Evolutionary conservation across 179 eudicot species (phyloP).

Genomic region (Gypsophila paniculata): DNA sequence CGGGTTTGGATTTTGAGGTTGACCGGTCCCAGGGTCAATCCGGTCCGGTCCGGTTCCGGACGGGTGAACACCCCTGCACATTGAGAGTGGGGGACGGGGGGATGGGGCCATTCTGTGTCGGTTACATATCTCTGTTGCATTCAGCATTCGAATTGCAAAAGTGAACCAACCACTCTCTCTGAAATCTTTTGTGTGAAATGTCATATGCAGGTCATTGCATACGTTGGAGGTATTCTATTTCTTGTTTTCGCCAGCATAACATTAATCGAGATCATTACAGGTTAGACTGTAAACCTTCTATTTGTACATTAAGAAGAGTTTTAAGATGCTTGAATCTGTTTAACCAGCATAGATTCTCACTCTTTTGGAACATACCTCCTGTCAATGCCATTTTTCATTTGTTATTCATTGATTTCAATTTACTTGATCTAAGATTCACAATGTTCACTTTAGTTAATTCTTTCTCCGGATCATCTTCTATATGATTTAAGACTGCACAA

Average conservation of each 20-base stretch:
- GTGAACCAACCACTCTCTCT: not conserved
- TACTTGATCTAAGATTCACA: not conserved
- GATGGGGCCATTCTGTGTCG: not conserved
- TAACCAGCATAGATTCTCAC: slow-evolving; percentile 7
- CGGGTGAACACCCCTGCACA: no score
- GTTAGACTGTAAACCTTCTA: slow-evolving; percentile 30
- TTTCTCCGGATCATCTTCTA: not conserved
- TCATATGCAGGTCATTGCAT: slow-evolving; percentile 61
- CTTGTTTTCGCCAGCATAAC: slow-evolving; percentile 78
- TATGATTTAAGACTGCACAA: not conserved
- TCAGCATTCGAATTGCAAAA: not conserved
- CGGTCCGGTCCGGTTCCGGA: no score
- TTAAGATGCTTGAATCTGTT: slow-evolving; percentile 15
- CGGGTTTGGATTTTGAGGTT: no score
- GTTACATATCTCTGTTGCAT: slow-evolving; percentile 3
- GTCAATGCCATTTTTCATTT: slow-evolving; percentile 12
- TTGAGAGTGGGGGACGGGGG: no score
- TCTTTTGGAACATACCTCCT: not conserved
- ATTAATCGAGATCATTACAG: slow-evolving; percentile 57
- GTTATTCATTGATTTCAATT: slow-evolving; percentile 13
- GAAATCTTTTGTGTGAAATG: not conserved
- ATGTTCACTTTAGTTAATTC: not conserved
- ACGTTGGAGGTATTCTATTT: slow-evolving; percentile 77
- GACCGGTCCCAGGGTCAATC: no score
- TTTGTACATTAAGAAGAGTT: slow-evolving; percentile 5